These are phyloP conservation scores for Marsdenia floribunda DNA, from an alignment of 257 asterid species.

Conservation along the genomic window DNA sequence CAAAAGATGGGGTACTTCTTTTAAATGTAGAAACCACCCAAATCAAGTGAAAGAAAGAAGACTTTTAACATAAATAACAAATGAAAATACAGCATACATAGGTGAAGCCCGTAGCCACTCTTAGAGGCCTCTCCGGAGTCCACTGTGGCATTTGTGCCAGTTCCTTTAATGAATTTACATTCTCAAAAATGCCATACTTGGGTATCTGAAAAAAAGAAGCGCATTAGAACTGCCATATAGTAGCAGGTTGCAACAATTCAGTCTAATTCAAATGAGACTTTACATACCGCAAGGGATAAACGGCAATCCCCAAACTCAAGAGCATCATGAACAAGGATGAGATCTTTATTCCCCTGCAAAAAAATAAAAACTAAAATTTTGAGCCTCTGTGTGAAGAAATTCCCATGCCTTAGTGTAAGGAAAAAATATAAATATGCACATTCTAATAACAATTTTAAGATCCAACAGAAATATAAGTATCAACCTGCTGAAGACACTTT, in stretches of 20 bases:
- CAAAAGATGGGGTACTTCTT: conserved; percentile 9
- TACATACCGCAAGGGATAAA: conserved; percentile 82
- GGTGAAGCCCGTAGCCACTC: conserved; percentile 97
- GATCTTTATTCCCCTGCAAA: conserved; percentile 85
- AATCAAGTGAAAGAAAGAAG: conserved; percentile 1
- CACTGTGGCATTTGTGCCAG: conserved; percentile 92
- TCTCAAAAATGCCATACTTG: conserved; percentile 92
- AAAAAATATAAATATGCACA: not conserved
- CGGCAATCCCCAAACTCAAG: conserved; percentile 94
- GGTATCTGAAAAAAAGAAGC: conserved; percentile 64
- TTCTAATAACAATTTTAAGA: not conserved
- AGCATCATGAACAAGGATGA: conserved; percentile 78
- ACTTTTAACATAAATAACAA: not conserved
- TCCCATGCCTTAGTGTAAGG: not conserved
- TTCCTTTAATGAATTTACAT: conserved; percentile 78
- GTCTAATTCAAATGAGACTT: not conserved
- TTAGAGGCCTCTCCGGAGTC: conserved; percentile 86
- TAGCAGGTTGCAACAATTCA: not conserved
- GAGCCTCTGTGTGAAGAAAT: conserved; percentile 12
- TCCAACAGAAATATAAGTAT: not conserved
- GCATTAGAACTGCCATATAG: conserved; percentile 13
- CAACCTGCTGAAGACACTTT: not conserved
- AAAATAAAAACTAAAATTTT: conserved; percentile 12
- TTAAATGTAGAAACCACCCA: not conserved
- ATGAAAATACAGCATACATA: conserved; percentile 44